Evolutionary conservation across 192 early-diverging fungal species (phyloP), one percentile per base, ranked within the genome.

Genomic region (Coemansia sp.): DNA sequence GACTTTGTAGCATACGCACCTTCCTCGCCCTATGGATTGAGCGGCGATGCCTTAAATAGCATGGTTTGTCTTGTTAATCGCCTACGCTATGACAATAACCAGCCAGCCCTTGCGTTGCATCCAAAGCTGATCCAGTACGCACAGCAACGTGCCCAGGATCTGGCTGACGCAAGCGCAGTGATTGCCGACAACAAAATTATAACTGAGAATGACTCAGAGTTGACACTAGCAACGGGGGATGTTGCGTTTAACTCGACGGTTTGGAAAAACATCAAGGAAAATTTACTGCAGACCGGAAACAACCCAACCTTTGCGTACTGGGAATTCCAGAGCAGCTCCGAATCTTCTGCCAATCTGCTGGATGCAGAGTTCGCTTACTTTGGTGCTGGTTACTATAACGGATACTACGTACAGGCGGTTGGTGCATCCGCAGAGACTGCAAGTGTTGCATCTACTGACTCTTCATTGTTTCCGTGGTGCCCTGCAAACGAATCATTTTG

Each of bases 361-460:
- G 57, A 46, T 41, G 15, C 62, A 10, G 32, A 48, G 19, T 52
- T 57, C 18, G 19, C 56, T 5, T 70, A 67, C 39, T 81, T 81
- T 60, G 78, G 78, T 12, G 70, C 65, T 1, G 74, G 78, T 0
- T 62, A 65, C 32, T 65, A 63, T 10, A 43, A 67, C 16, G 63
- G 68, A 8, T 81, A 81, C 41, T 81, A 73, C n/a, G 78, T 81
- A 13, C 78, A 81, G 64, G 68, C 63, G 10, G 65, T 81, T 63
- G 78, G 73, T 10, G 39, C n/a, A 13, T 73, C 78, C 1, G 72
- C 51, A 40, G 49, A 41, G 22, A 62, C n/a, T 22, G 12, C 32
- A 59, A 63, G 2, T n/a, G 26, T 26, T 26, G 26, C 65, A 12
- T 36, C 41, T 5, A 36, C 57, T 12, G 65, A 71, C 54, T 26